Evolutionary conservation across 495 filamentous ascomycete genomes (phyloP).

Genomic region (Xylona heveae): DNA sequence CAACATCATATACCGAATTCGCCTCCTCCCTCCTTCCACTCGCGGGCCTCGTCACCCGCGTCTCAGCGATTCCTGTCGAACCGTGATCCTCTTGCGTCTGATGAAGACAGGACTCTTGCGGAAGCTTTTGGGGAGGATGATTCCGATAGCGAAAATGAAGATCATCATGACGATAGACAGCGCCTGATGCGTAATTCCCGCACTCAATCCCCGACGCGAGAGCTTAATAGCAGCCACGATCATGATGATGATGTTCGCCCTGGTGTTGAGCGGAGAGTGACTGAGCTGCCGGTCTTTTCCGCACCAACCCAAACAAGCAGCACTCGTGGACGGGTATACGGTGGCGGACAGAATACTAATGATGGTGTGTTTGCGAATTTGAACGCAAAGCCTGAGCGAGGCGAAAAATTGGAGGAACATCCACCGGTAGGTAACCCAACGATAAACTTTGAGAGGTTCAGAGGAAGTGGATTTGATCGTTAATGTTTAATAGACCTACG

Average conservation of each 20-base stretch:
- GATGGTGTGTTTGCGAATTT: constrained; percentile 96
- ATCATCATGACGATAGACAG: constrained; percentile 59
- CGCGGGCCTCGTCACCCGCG: constrained; percentile 53
- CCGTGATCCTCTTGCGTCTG: constrained; percentile 27
- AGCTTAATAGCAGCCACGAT: constrained; percentile 19
- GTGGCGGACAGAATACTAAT: constrained; percentile 38
- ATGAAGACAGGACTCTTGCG: constrained; percentile 55
- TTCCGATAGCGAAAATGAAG: constrained; percentile 50
- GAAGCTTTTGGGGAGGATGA: constrained; percentile 62
- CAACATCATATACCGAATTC: constrained; percentile 44
- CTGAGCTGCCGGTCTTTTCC: constrained; percentile 26
- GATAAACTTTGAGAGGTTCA: constrained; percentile 3
- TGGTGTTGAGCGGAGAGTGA: constrained; percentile 24
- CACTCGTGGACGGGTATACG: constrained; percentile 30
- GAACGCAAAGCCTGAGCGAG: constrained; percentile 71
- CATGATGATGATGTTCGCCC: constrained; percentile 12
- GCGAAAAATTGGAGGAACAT: constrained; percentile 70
- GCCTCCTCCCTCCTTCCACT: constrained; percentile 86
- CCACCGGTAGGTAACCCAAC: constrained; percentile 53
- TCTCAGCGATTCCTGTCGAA: constrained; percentile 28
- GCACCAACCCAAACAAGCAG: constrained; percentile 18
- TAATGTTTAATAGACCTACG: constrained; percentile 49
- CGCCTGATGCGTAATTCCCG: constrained; percentile 58
- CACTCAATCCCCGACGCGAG: constrained; percentile 16
- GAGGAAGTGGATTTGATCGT: background rate